These are phyloP conservation scores for Tulasnella sp. DNA, from an alignment of 768 basidiomycete genomes.

Conservation along the genomic window DNA sequence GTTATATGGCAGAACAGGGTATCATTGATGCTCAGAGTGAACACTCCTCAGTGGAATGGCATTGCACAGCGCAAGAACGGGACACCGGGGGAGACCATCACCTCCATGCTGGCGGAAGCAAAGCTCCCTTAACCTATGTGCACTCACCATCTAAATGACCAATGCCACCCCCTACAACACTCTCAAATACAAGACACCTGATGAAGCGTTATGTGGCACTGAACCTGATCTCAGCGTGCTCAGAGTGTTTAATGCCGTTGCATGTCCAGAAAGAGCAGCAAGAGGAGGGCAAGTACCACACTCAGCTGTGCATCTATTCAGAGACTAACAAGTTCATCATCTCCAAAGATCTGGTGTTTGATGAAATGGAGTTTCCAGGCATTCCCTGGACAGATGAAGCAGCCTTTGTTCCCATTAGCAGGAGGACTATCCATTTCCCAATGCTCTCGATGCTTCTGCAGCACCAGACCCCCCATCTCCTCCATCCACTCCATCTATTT, in stretches of 20 bases:
- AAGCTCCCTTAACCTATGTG: conserved; percentile 11
- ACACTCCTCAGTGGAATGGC: conserved; percentile 33
- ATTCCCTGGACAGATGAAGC: neutral
- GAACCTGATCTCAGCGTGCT: conserved; percentile 38
- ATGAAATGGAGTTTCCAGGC: conserved; percentile 19
- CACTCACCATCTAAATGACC: neutral
- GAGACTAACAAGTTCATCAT: conserved; percentile 18
- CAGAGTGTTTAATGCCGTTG: conserved; percentile 38
- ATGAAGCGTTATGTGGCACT: conserved; percentile 33
- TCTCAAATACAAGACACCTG: conserved; percentile 34
- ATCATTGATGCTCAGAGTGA: conserved; percentile 34
- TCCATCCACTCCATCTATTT: too few species aligned
- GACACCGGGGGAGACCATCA: neutral
- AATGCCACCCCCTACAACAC: conserved; percentile 29
- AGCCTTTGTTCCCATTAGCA: neutral
- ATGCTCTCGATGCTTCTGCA: too few species aligned
- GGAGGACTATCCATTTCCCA: too few species aligned
- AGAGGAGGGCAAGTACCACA: conserved; percentile 33
- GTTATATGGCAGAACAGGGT: conserved; percentile 32
- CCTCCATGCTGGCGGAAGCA: conserved; percentile 14
- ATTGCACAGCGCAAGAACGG: conserved; percentile 32
- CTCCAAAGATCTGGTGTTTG: conserved; percentile 34
- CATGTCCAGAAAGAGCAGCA: conserved; percentile 34
- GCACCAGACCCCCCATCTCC: too few species aligned
- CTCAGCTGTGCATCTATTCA: conserved; percentile 45